Conservation (phyloP, 306 rosid species). For the Gastrolobium villosum region DNA sequence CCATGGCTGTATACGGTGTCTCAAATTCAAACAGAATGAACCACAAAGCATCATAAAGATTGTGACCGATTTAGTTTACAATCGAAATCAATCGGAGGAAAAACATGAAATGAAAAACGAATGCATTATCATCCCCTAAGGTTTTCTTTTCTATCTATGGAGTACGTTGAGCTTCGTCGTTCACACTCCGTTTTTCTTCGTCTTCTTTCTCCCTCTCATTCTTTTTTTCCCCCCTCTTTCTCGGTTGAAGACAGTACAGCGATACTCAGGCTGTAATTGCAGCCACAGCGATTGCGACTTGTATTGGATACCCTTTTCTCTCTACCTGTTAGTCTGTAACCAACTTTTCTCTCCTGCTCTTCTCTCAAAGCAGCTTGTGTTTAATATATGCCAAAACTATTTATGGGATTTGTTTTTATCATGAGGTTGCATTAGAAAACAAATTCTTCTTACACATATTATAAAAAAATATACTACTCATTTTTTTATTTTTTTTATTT, state of each 20-base stretch:
- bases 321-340: slow-evolving; percentile 51
- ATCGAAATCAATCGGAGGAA: slow-evolving; percentile 29
- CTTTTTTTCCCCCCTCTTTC: not conserved
- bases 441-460: too few relatives aligned
- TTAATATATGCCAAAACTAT: too few relatives aligned
- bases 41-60: slow-evolving; percentile 78
- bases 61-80: not conserved
- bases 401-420: too few relatives aligned
- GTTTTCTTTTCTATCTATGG: not conserved
- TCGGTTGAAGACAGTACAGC: slow-evolving; percentile 3
- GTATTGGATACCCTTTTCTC: slow-evolving; percentile 34
- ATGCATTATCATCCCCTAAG: slow-evolving; percentile 7
- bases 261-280: not conserved
- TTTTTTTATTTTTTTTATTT: too few relatives aligned
- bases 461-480: too few relatives aligned
- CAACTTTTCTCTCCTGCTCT: slow-evolving; percentile 39
- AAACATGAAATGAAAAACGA: slow-evolving; percentile 2
- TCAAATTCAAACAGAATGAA: slow-evolving; percentile 53
- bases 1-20: slow-evolving; percentile 85
- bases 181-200: not conserved
- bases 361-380: not conserved
- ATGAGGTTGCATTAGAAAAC: too few relatives aligned
- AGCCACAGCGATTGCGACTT: slow-evolving; percentile 35
- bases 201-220: not conserved
- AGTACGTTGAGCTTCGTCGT: not conserved